phyloP scores from a whole-genome alignment of 345 rosid species.

The Sisymbrium altissimum region DNA sequence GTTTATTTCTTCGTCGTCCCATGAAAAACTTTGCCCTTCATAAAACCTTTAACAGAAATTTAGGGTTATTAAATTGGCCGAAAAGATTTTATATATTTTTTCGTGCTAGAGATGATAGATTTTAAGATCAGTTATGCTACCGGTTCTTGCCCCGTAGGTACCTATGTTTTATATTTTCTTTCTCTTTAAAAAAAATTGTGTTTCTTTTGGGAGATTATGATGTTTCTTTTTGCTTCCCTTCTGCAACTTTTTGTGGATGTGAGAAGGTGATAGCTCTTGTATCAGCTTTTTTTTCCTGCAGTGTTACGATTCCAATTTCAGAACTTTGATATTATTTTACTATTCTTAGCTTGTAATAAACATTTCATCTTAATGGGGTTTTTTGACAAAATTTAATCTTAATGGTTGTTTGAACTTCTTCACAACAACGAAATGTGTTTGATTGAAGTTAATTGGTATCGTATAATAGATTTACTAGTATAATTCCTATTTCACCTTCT shows the following conservation, averaged over 20 bases:
- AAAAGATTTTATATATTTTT: not conserved
- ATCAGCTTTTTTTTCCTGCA: not conserved
- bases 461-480: not conserved
- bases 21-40: slow-evolving; percentile 46
- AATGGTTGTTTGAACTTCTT: not conserved
- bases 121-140: not conserved
- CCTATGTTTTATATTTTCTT: too few relatives aligned
- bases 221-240: slow-evolving; percentile 41
- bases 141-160: not conserved
- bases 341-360: not conserved
- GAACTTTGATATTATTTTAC: not conserved
- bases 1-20: slow-evolving; percentile 45
- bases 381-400: too few relatives aligned
- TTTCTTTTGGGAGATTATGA: not conserved
- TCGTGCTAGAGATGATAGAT: not conserved
- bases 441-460: too few relatives aligned
- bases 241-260: slow-evolving; percentile 36
- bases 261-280: slow-evolving; percentile 50
- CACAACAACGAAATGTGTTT: not conserved
- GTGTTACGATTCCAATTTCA: slow-evolving; percentile 11
- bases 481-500: not conserved
- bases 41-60: not conserved
- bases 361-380: not conserved
- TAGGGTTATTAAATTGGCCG: not conserved
- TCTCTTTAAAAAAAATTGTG: too few relatives aligned